Evolutionary conservation across 2,329 filamentous ascomycete species (phyloP).

Genomic region (Sclerotinia glacialis): DNA sequence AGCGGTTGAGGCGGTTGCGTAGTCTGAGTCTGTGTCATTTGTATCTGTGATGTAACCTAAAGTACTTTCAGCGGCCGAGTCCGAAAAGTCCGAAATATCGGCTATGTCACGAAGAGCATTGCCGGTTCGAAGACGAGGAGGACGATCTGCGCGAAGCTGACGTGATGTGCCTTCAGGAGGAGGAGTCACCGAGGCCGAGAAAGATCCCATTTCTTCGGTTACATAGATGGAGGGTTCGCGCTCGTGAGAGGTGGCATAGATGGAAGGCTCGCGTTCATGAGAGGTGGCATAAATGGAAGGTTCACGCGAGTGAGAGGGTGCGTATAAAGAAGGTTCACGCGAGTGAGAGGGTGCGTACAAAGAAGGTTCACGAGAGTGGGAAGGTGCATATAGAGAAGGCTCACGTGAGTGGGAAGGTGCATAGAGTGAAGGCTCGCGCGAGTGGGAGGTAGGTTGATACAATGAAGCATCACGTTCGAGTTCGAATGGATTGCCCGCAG

Average conservation of each 20-base stretch:
- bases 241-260: constrained; percentile 38
- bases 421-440: constrained; percentile 54
- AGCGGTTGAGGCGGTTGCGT: constrained; percentile 10
- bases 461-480: constrained; percentile 61
- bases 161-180: constrained; percentile 14
- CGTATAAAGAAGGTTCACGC: constrained; percentile 53
- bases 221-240: constrained; percentile 49
- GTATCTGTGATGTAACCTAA: constrained; percentile 20
- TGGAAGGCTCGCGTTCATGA: constrained; percentile 61
- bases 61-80: constrained; percentile 33
- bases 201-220: constrained; percentile 49
- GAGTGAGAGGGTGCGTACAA: constrained; percentile 49
- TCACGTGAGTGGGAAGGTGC: constrained; percentile 54
- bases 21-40: constrained; percentile 30
- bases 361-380: constrained; percentile 59
- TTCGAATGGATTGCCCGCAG: constrained; percentile 58
- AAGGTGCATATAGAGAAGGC: constrained; percentile 52
- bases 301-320: constrained; percentile 48
- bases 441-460: constrained; percentile 44
- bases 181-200: constrained; percentile 49
- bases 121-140: constrained; percentile 33
- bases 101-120: constrained; percentile 30
- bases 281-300: constrained; percentile 50
- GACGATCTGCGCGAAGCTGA: constrained; percentile 23
- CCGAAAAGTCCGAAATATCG: constrained; percentile 38